Evolutionary conservation across 2,329 filamentous ascomycete species (phyloP).

Genomic region (Fonsecaea pedrosoi): DNA sequence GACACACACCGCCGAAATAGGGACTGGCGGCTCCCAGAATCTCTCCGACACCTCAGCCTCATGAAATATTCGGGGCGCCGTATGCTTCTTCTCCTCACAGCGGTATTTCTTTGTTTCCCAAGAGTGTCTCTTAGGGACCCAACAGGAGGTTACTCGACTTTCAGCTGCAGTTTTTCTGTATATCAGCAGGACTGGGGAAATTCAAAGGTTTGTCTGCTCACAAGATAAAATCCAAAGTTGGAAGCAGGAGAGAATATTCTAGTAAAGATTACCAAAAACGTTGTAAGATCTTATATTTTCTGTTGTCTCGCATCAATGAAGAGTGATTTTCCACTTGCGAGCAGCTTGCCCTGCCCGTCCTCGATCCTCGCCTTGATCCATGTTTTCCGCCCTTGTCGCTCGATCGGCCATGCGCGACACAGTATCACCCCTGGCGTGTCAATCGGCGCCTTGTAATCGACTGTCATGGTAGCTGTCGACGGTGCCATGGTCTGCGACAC

Average conservation of each 20-base stretch:
- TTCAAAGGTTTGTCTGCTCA: too few relatives aligned
- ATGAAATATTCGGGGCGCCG: too few relatives aligned
- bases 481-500: slow-evolving; percentile 21
- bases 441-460: slow-evolving; percentile 34
- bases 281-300: slow-evolving; percentile 4
- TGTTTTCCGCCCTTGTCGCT: slow-evolving; percentile 30
- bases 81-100: too few relatives aligned
- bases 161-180: too few relatives aligned
- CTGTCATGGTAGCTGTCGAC: slow-evolving; percentile 33
- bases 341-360: slow-evolving; percentile 23
- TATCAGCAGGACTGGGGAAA: too few relatives aligned
- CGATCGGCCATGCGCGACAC: slow-evolving; percentile 27
- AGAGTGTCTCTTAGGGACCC: too few relatives aligned
- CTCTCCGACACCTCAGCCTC: too few relatives aligned
- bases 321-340: slow-evolving; percentile 30
- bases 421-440: slow-evolving; percentile 32
- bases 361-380: slow-evolving; percentile 31
- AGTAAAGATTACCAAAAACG: too few relatives aligned
- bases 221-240: neutral
- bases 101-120: too few relatives aligned
- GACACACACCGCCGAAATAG: too few relatives aligned
- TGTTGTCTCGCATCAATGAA: slow-evolving; percentile 25
- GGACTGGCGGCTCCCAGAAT: too few relatives aligned
- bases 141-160: too few relatives aligned
- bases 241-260: neutral